Percentiles rank a stretch among this genome's conserved stretches.
Conservation (phyloP, 768 basidiomycete genomes). For the Terana coerulea region DNA sequence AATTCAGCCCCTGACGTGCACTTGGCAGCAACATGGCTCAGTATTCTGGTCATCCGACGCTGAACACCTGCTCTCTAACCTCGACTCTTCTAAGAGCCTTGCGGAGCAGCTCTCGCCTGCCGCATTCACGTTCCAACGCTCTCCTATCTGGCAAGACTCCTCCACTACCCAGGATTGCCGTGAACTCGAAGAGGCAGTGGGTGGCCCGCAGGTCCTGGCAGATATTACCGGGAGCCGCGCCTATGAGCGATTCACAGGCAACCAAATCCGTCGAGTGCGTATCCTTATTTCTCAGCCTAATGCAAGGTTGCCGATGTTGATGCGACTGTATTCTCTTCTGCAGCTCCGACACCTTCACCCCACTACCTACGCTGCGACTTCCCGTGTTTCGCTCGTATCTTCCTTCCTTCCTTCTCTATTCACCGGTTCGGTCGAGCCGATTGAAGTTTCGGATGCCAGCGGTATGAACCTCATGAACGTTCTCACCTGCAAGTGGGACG, state of each 20-base stretch:
- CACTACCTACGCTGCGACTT: conserved; percentile 53
- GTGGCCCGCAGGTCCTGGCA: conserved; percentile 68
- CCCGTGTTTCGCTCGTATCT: conserved; percentile 74
- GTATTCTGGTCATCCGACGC: conserved; percentile 74
- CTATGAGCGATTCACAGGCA: conserved; percentile 85
- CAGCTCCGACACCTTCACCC: conserved; percentile 58
- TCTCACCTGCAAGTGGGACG: conserved; percentile 69
- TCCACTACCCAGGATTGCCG: conserved; percentile 76
- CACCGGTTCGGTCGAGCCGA: conserved; percentile 69
- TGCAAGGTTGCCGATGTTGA: conserved; percentile 8
- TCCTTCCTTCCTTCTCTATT: conserved; percentile 85
- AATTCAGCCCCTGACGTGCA: conserved; percentile 2
- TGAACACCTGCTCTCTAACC: conserved; percentile 43
- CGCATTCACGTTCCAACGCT: conserved; percentile 64
- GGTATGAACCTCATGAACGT: conserved; percentile 91
- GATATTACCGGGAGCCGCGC: conserved; percentile 79
- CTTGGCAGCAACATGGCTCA: conserved; percentile 74
- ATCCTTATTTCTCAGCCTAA: neutral
- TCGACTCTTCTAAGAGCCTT: conserved; percentile 50
- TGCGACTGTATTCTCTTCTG: conserved; percentile 7
- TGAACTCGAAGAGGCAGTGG: conserved; percentile 60
- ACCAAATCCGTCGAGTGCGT: conserved; percentile 73
- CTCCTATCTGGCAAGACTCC: conserved; percentile 92
- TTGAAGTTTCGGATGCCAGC: conserved; percentile 85
- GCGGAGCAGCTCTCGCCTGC: conserved; percentile 53